Evolutionary conservation across 805 yeast genomes (phyloP).

Genomic region (Lipomyces sp.): DNA sequence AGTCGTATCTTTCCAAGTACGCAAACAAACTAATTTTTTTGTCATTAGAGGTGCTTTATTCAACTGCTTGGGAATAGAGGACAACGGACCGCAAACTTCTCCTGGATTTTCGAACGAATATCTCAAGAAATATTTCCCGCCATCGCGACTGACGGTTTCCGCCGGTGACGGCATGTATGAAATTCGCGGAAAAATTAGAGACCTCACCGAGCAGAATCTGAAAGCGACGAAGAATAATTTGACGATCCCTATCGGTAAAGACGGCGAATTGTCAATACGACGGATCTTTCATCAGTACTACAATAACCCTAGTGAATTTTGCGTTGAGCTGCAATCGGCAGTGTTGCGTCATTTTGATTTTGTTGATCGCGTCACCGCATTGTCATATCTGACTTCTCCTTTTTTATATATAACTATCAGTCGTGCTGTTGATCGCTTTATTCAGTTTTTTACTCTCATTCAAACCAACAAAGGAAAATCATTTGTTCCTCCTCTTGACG

Average conservation of each 20-base stretch:
- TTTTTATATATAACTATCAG: constrained; percentile 7
- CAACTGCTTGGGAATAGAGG: constrained; percentile 3
- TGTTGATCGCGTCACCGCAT: constrained; percentile 21
- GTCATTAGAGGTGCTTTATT: constrained; percentile 11
- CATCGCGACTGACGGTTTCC: not conserved
- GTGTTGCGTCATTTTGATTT: constrained; percentile 27
- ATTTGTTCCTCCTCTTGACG: constrained; percentile 25
- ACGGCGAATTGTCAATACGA: constrained; percentile 8
- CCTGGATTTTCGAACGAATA: constrained; percentile 7
- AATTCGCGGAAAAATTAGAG: constrained; percentile 5
- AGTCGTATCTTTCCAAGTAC: no score
- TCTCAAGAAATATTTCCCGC: not conserved
- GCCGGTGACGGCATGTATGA: not conserved
- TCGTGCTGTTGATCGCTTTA: constrained; percentile 9
- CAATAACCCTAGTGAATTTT: constrained; percentile 19
- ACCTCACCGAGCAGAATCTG: not conserved
- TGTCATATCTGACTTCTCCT: constrained; percentile 27
- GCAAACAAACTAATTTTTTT: no score
- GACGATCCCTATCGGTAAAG: not conserved
- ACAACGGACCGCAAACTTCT: not conserved
- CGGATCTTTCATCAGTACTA: constrained; percentile 17
- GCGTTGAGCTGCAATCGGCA: constrained; percentile 21
- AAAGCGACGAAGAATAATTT: not conserved
- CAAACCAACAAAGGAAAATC: not conserved
- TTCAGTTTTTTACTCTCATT: constrained; percentile 14